phyloP scores from a whole-genome alignment of 345 rosid species.

The Bruguiera sexangula region DNA sequence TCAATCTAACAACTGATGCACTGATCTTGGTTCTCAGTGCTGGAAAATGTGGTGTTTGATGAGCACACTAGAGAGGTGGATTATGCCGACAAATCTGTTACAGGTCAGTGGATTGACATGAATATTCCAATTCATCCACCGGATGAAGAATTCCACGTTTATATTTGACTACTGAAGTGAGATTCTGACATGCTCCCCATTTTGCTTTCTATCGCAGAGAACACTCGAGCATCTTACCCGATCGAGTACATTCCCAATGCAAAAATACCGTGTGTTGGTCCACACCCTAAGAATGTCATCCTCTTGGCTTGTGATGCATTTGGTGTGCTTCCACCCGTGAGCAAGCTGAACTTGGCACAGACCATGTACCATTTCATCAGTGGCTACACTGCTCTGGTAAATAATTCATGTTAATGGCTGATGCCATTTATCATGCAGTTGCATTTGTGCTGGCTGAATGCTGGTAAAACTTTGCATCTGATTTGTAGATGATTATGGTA shows the following conservation, averaged over 20 bases:
- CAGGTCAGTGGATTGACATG: slow-evolving; percentile 44
- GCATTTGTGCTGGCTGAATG: neutral
- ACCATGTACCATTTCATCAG: slow-evolving; percentile 99
- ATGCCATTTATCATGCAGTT: neutral
- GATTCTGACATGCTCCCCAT: neutral
- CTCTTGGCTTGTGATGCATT: slow-evolving; percentile 96
- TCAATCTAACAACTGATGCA: neutral
- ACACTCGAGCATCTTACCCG: slow-evolving; percentile 93
- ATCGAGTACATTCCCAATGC: slow-evolving; percentile 91
- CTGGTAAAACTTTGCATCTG: neutral
- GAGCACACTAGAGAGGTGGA: slow-evolving; percentile 91
- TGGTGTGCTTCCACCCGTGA: slow-evolving; percentile 98
- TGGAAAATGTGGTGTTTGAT: slow-evolving; percentile 95
- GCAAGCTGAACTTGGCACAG: slow-evolving; percentile 87
- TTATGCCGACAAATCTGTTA: slow-evolving; percentile 77
- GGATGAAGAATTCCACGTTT: neutral
- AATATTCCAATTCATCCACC: neutral
- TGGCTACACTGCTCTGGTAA: slow-evolving; percentile 95
- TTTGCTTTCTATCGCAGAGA: slow-evolving; percentile 48
- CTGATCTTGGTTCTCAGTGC: slow-evolving; percentile 43
- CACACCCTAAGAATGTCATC: slow-evolving; percentile 86
- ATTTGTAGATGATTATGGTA: slow-evolving; percentile 25
- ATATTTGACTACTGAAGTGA: neutral
- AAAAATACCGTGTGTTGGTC: slow-evolving; percentile 84
- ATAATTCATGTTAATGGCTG: neutral